These are phyloP conservation scores for Globisporangium mamillatum DNA, from an alignment of 352 stramenopile species.

Conservation along the genomic window DNA sequence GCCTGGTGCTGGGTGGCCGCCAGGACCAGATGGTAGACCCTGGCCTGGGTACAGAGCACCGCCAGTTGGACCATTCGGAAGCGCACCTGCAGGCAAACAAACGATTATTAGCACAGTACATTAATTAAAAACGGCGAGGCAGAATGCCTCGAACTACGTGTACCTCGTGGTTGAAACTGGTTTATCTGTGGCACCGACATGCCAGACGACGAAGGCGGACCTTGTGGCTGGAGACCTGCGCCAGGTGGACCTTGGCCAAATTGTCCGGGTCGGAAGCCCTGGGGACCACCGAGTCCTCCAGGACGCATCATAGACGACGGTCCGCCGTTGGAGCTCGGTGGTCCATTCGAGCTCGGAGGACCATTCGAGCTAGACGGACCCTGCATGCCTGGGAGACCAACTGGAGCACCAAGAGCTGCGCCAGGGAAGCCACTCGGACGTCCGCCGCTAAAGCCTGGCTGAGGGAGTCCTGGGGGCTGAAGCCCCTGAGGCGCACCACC, in stretches of 20 bases:
- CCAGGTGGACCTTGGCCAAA: slow-evolving; percentile 21
- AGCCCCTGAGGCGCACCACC: slow-evolving; percentile 10
- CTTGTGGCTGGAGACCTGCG: slow-evolving; percentile 11
- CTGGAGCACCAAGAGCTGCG: slow-evolving; percentile 1
- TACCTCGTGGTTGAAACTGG: slow-evolving; percentile 37
- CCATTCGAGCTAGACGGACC: slow-evolving; percentile 21
- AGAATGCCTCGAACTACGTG: neutral
- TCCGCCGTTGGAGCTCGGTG: slow-evolving; percentile 8
- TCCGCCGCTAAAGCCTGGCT: slow-evolving; percentile 12
- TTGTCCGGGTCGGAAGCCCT: slow-evolving; percentile 22
- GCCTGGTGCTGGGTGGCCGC: slow-evolving; percentile 10
- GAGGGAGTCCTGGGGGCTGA: slow-evolving; percentile 16
- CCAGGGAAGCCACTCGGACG: slow-evolving; percentile 24
- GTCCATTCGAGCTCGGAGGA: slow-evolving; percentile 10
- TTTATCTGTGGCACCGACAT: slow-evolving; percentile 35
- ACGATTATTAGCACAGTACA: neutral
- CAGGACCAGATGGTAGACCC: slow-evolving; percentile 12
- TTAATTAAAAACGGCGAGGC: neutral
- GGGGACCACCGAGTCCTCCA: slow-evolving; percentile 8
- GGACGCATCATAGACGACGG: slow-evolving; percentile 1
- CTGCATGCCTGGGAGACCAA: slow-evolving; percentile 23
- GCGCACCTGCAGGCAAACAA: slow-evolving; percentile 5
- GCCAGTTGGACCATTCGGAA: slow-evolving; percentile 26
- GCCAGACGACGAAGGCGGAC: slow-evolving; percentile 35
- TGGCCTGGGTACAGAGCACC: slow-evolving; percentile 25